Conservation (phyloP, 1,284 basidiomycete genomes). For the Tilletia walkeri region DNA sequence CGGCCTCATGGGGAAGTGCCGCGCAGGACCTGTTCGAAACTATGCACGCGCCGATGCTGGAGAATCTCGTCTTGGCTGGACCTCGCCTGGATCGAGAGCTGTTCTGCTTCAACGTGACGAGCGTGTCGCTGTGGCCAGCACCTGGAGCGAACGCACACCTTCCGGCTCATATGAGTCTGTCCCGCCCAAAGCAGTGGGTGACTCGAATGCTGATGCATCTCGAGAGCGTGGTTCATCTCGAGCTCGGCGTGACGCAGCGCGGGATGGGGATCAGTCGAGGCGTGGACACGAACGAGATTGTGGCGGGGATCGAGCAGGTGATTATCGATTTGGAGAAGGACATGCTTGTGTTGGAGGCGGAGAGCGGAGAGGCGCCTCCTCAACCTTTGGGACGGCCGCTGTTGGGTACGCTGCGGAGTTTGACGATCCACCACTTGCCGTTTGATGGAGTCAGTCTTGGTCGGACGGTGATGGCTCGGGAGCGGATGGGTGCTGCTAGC, state of each 20-base stretch:
- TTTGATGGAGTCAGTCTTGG: not conserved
- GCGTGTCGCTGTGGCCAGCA: not conserved
- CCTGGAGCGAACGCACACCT: slow-evolving; percentile 4
- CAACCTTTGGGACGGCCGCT: not conserved
- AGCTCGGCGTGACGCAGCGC: slow-evolving; percentile 1
- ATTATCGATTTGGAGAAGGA: not conserved
- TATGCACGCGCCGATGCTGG: not conserved
- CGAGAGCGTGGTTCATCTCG: slow-evolving; percentile 1
- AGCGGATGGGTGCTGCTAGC: not conserved
- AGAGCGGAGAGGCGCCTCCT: slow-evolving; percentile 9
- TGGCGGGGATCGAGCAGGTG: slow-evolving; percentile 4
- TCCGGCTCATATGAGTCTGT: not conserved
- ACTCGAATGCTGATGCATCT: slow-evolving; percentile 4
- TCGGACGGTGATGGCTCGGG: slow-evolving; percentile 1
- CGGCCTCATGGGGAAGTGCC: not conserved
- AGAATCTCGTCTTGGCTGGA: not conserved
- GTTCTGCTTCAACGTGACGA: not conserved
- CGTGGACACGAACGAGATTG: slow-evolving; percentile 8
- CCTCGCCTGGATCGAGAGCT: not conserved
- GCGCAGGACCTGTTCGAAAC: slow-evolving; percentile 3
- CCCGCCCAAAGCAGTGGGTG: slow-evolving; percentile 2
- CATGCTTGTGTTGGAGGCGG: not conserved
- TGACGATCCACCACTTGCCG: not conserved
- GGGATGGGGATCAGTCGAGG: not conserved
- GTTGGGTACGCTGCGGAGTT: not conserved